Base-by-base conservation (phyloP, 345 rosid species). In the Populus pruinosa region DNA sequence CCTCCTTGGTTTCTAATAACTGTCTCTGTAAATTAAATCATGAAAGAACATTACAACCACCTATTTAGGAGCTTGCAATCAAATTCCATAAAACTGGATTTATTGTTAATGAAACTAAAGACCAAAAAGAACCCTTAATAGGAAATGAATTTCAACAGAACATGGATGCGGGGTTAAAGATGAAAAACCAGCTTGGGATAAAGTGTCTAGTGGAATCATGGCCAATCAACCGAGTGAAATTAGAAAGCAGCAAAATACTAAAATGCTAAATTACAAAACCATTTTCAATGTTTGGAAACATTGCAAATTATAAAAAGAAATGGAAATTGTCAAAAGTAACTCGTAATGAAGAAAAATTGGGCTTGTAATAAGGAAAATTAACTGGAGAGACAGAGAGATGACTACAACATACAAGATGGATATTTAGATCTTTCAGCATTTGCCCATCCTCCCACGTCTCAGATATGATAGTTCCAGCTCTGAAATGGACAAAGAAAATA, bases 371-470 rank as follows among this genome's bases (percentile, higher is more conserved):
- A 20, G 73, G 59, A 33, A 74, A 53, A 76, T 70, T 50, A 44
- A 33, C 14, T 56, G 69, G 35, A 29, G 17, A 33, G 31, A 75
- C n/a, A n/a, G 66, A 81, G 43, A 73, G 18, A 35, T 18, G 53
- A 74, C 25, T 35, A 50, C 50, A 75, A 87, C 97, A 47, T 86
- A 96, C 99, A 71, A 96, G 97, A 80, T 94, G 97, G 84, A 87
- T 80, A 88, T 96, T 96, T 82, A 96, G 75, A 88, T 96, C 99
- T 87, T 94, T 96, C 83, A 96, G 85, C 56, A 89, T 88, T 82
- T 92, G 99, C 68, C 99, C 99, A 76, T 96, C 99, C 87, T 96
- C 99, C 99, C 99, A 96, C 2, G 97, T 92, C 88, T 96, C 99
- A 80, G 98, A 88, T 83, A 96, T 90, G 82, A 96, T 83, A 23